Base-by-base conservation (phyloP, 1,139 yeast species). In the Saccharomycopsis hybrid region DNA sequence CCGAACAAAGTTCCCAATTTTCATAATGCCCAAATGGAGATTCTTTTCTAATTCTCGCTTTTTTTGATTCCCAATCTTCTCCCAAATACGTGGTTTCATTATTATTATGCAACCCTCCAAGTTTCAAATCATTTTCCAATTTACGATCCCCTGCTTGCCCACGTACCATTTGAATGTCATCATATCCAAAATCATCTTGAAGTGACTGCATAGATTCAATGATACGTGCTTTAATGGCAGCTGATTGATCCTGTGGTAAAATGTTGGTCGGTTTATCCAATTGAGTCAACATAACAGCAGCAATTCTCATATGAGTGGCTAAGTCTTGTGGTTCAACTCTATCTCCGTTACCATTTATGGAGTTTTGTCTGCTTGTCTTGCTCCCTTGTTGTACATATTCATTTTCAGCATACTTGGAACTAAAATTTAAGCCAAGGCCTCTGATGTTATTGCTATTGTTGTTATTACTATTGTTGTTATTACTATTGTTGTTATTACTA, bases 1-100 rank as follows among this genome's bases (percentile, higher is more conserved):
- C 97, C 0, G 97, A 89, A 58, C 92, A 88, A 39, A 92, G 65
- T 54, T 92, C 97, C 98, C 98, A 92, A 63, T 88, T 86, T 35
- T 82, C 85, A 31, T 85, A 65, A 62, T 89, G 95, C 0, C 98
- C 98, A 62, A 73, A 89, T 4, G 80, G 78, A 51, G 96, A 86
- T 3, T 84, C 73, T 50, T 75, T 77, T 53, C 94, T 73, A 39
- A 92, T 90, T 57, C 97, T 72, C 54, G 78, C 83, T 59, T 82
- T 85, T 59, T 90, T 88, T 0, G 84, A 72, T 33, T 73, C 72
- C 98, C 98, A 92, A 63, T 90, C 97, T 65, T 92, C 98, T 29
- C 95, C 96, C 9, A 92, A 65, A 54, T 82, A 82, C 1, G 82
- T 73, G 32, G 73, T 71, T 13, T 63, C 60, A 39, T 60, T 63